A percentile compares a stretch with the other conserved stretches of the same genome.
Evolutionary conservation across 345 rosid genomes (phyloP).

Genomic region (Capsella bursapastoris): DNA sequence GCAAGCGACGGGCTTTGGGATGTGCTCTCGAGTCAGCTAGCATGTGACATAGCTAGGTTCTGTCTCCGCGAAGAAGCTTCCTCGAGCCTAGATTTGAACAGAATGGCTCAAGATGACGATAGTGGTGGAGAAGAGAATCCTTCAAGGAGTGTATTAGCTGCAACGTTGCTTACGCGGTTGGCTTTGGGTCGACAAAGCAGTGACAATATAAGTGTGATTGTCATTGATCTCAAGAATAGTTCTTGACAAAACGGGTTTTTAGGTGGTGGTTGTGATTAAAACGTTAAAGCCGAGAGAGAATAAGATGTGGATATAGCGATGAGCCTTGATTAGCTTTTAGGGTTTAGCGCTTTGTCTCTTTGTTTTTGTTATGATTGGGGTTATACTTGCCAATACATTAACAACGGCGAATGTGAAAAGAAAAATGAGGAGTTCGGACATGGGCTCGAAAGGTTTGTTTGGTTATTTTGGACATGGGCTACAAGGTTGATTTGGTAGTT

Average conservation of each 20-base stretch:
- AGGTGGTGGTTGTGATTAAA: neutral
- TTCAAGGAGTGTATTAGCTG: conserved; percentile 61
- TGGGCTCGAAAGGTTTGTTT: neutral
- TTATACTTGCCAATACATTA: neutral
- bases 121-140: conserved; percentile 47
- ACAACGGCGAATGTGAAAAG: conserved; percentile 2
- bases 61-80: conserved; percentile 51
- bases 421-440: neutral
- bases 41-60: conserved; percentile 60
- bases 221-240: conserved; percentile 63
- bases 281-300: neutral
- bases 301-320: conserved; percentile 23
- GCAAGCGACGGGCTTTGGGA: conserved; percentile 92
- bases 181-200: conserved; percentile 72
- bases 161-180: conserved; percentile 70
- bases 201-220: conserved; percentile 82
- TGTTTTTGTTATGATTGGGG: conserved; percentile 15
- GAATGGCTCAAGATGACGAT: conserved; percentile 29
- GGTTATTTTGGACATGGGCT: neutral
- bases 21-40: conserved; percentile 66
- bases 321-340: conserved; percentile 21
- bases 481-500: neutral
- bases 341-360: conserved; percentile 7
- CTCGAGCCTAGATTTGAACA: conserved; percentile 33
- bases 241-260: conserved; percentile 7